Evolutionary conservation across 2,329 filamentous ascomycete species (phyloP), one percentile per base, ranked within the genome.

Genomic region (Pseudogymnoascus sp.): DNA sequence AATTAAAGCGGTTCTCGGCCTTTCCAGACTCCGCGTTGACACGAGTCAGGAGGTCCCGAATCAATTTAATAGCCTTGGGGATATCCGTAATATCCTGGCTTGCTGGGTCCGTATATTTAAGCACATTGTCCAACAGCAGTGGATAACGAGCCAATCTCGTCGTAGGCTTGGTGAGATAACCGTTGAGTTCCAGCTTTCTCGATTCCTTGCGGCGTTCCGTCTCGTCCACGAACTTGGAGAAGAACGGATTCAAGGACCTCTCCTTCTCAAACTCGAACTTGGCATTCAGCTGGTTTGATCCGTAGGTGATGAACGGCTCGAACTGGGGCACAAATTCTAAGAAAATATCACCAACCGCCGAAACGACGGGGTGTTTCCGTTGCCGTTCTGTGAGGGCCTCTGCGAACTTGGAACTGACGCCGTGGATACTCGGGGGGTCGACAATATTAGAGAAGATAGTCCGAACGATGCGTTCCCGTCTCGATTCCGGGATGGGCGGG

Each of bases 211-310:
- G 85, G 64, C 95, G 84, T 76, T 99, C 95, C 5, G 96, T 96
- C 75, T 97, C 93, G 68, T 99, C 95, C 26, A 97, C 95, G 70
- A 97, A 97, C 71, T 89, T 91, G 61, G 88, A 81, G 74, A 99
- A 99, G 42, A 84, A 85, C 1, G 87, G 84, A 71, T 99, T 99
- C 64, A 87, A 84, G 15, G 89, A 88, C 70, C 95, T 91, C 78
- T 99, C 95, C 71, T 95, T 95, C 76, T 99, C 95, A 74, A 97
- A 99, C 73, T 97, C 95, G 72, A 93, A 97, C 76, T 99, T 97
- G 69, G 90, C 95, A 74, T 96, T 96, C 57, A 99, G 80, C 76
- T 99, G 95, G 73, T 93, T 96, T 42, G 93, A 90, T 72, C 95
- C 95, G 72, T 99, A 99, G 72, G 89, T 87, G 73, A 99, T 97